Conservation (phyloP, 2,329 filamentous ascomycete species). For the Colletotrichum orchidophilum region DNA sequence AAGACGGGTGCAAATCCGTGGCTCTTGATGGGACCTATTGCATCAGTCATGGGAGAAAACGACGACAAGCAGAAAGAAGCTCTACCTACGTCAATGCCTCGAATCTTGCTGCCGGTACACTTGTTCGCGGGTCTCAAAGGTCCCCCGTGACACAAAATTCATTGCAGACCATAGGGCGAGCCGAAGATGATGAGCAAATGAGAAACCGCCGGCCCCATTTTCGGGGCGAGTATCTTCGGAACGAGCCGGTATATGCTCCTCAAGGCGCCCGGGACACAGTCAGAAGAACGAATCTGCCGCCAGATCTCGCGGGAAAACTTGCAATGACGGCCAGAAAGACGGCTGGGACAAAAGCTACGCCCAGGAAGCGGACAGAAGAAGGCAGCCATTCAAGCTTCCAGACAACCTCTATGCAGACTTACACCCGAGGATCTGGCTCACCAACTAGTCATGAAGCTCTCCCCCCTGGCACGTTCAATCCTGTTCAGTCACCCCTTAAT, state of each 20-base stretch:
- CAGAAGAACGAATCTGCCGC: slow-evolving; percentile 5
- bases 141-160: not conserved
- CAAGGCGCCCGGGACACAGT: not conserved
- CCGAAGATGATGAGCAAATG: not conserved
- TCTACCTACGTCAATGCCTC: not conserved
- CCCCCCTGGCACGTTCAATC: not conserved
- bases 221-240: not conserved
- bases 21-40: not conserved
- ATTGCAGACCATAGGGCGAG: not conserved
- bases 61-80: not conserved
- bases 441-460: not conserved
- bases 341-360: not conserved
- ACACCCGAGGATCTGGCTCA: not conserved
- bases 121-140: not conserved
- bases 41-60: not conserved
- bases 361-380: not conserved
- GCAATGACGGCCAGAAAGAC: slow-evolving; percentile 18
- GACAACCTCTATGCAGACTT: not conserved
- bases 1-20: not conserved
- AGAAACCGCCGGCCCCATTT: not conserved
- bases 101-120: not conserved
- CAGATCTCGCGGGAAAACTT: slow-evolving; percentile 15
- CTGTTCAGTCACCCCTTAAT: not conserved
- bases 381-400: not conserved
- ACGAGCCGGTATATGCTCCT: not conserved